Base-by-base conservation (phyloP, 75 land plant species). In the Pinus taeda region DNA sequence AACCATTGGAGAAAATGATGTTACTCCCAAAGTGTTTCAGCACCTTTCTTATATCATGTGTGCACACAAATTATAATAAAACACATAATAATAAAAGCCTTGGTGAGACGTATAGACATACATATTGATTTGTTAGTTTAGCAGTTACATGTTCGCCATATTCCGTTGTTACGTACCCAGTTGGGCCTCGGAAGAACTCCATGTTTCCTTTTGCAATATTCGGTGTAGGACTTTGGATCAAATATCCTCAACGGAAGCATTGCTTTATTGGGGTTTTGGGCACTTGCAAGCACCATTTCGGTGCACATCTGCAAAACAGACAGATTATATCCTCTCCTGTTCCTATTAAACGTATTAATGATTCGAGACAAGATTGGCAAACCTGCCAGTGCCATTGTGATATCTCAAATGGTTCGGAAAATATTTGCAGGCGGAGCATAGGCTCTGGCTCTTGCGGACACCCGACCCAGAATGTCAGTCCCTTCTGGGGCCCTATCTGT, bases 271-370 rank as follows among this genome's bases (percentile, higher is more conserved):
- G 64, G 65, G 15, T 78, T 66, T 45, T 76, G 42, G 70, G 84
- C 87, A 61, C 86, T 77, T 3, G 91, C 91, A 83, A 91, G 83
- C 33, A 91, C 89, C 87, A 91, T 86, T 59, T 91, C 93, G 17
- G 84, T 84, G 73, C 91, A 91, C 12, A 70, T 57, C 93, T 89
- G 64, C 53, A 76, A 26, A 15, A 12, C 64, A 24, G 69, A 75
- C 2, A n/a, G 49, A 71, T n/a, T 66, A 12, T 71, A 71, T 2
- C 58, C 72, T 71, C 8, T 42, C 74, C 39, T 21, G 74, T 80
- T 42, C 67, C 74, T 13, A 82, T 79, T 39, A 79, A 49, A 49
- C 2, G 2, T 49, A 9, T 49, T 79, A 2, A 0, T 1, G 0
- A 65, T 1, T 61, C 59, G 77, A 13, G 21, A 0, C 0, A 15